These are phyloP conservation scores for Ophiostoma ips DNA, from an alignment of 2,329 filamentous ascomycete species.

Conservation along the genomic window DNA sequence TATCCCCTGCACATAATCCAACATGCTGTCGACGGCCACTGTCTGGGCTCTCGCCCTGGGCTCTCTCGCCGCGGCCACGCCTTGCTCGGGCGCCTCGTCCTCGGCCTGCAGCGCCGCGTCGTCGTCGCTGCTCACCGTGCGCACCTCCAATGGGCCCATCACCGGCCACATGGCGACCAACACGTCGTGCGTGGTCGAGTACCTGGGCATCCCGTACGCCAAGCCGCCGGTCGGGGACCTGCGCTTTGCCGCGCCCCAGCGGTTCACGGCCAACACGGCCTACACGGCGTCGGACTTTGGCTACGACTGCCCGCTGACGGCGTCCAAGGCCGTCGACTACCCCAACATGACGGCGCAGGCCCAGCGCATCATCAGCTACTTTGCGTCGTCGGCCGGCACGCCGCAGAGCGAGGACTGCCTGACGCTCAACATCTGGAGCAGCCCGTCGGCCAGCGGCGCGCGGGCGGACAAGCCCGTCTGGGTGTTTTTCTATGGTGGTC, in stretches of 20 bases:
- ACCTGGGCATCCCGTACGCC: slow-evolving; percentile 22
- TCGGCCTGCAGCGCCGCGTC: too few relatives aligned
- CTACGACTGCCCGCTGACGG: slow-evolving; percentile 15
- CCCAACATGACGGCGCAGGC: slow-evolving; percentile 20
- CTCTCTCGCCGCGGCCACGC: too few relatives aligned
- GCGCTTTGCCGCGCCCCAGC: slow-evolving; percentile 16
- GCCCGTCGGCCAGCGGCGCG: slow-evolving; percentile 14
- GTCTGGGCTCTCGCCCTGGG: too few relatives aligned
- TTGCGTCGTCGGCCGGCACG: slow-evolving; percentile 15
- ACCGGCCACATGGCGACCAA: slow-evolving; percentile 21
- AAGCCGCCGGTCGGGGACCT: slow-evolving; percentile 17
- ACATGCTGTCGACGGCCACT: too few relatives aligned
- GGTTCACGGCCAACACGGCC: slow-evolving; percentile 9
- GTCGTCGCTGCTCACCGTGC: slow-evolving; percentile 13
- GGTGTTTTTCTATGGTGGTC: slow-evolving; percentile 25
- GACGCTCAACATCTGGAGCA: slow-evolving; percentile 26
- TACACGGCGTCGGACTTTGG: slow-evolving; percentile 16
- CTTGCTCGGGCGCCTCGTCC: too few relatives aligned
- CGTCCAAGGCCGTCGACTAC: slow-evolving; percentile 13
- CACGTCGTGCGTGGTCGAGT: slow-evolving; percentile 22
- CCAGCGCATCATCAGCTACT: slow-evolving; percentile 16
- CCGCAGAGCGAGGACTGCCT: slow-evolving; percentile 25
- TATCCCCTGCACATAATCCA: too few relatives aligned
- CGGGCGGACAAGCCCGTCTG: slow-evolving; percentile 21
- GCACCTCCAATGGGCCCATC: slow-evolving; percentile 22